These are phyloP conservation scores for Thalassiosira livingstoniorum DNA, from an alignment of 352 stramenopile species.

Conservation along the genomic window DNA sequence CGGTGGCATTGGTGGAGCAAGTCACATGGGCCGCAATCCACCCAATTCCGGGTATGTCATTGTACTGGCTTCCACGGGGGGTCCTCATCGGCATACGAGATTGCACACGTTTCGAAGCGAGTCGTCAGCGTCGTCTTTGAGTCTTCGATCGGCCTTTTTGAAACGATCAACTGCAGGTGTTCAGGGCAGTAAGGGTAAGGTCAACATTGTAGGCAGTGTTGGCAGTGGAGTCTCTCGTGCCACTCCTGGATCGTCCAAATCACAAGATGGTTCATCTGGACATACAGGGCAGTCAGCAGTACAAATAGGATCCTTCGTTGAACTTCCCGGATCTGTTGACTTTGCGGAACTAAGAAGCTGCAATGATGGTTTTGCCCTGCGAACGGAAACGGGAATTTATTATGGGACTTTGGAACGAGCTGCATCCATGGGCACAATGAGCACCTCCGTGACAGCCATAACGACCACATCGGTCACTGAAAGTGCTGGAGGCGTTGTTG, in stretches of 20 bases:
- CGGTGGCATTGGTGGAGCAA: constrained; percentile 3
- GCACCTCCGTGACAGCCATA: too few species aligned
- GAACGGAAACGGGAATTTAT: constrained; percentile 81
- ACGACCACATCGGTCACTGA: too few species aligned
- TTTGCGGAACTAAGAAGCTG: constrained; percentile 76
- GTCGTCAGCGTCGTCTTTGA: constrained; percentile 24
- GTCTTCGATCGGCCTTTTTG: constrained; percentile 57
- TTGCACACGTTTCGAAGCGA: constrained; percentile 77
- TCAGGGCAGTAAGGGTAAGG: too few species aligned
- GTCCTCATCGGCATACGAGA: constrained; percentile 72
- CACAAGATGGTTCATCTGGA: too few species aligned
- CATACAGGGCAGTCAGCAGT: too few species aligned
- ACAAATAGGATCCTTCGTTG: constrained; percentile 76
- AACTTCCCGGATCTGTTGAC: constrained; percentile 78
- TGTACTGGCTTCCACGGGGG: constrained; percentile 76
- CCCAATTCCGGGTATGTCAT: constrained; percentile 59
- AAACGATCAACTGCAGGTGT: too few species aligned
- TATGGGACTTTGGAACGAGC: constrained; percentile 80
- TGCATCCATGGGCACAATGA: background rate
- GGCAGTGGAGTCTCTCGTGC: too few species aligned
- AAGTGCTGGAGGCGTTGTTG: background rate
- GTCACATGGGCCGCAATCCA: background rate
- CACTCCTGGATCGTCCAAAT: constrained; percentile 47
- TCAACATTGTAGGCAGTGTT: too few species aligned
- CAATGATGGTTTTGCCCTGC: constrained; percentile 74